These are phyloP conservation scores for Ustilago hordei DNA, from an alignment of 1,284 basidiomycete genomes.

Conservation along the genomic window DNA sequence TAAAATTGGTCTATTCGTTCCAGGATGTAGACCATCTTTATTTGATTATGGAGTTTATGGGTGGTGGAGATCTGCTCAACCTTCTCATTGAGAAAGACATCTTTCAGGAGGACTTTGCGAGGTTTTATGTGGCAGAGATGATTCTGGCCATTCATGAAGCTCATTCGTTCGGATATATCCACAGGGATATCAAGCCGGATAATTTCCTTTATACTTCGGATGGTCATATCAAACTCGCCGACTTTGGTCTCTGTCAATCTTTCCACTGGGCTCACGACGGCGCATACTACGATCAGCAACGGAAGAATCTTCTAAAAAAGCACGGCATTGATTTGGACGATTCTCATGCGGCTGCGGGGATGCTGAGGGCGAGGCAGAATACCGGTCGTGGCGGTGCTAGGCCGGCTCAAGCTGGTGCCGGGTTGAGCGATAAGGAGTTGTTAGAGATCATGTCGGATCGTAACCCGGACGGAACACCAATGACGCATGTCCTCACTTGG, in stretches of 20 bases:
- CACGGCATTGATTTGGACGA: constrained; percentile 93
- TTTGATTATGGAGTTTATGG: constrained; percentile 89
- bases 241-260: constrained; percentile 83
- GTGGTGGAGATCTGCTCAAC: constrained; percentile 93
- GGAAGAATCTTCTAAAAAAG: constrained; percentile 86
- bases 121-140: constrained; percentile 98
- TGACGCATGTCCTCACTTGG: constrained; percentile 77
- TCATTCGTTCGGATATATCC: constrained; percentile 94
- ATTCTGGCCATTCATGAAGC: constrained; percentile 93
- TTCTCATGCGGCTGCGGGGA: constrained; percentile 72
- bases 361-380: constrained; percentile 33
- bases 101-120: constrained; percentile 91
- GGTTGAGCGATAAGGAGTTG: constrained; percentile 55
- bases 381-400: constrained; percentile 29
- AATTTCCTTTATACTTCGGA: constrained; percentile 94
- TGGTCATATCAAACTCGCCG: constrained; percentile 93
- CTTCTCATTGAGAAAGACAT: constrained; percentile 92
- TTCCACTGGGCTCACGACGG: constrained; percentile 69
- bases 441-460: constrained; percentile 63
- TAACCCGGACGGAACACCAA: constrained; percentile 63
- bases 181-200: constrained; percentile 95
- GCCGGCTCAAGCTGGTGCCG: constrained; percentile 31
- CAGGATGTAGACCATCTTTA: constrained; percentile 82
- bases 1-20: constrained; percentile 84
- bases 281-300: constrained; percentile 88